Percentiles rank a stretch among this genome's conserved stretches.
Evolutionary conservation across 2,329 filamentous ascomycete species (phyloP).

Genomic region (Fulvia fulva): DNA sequence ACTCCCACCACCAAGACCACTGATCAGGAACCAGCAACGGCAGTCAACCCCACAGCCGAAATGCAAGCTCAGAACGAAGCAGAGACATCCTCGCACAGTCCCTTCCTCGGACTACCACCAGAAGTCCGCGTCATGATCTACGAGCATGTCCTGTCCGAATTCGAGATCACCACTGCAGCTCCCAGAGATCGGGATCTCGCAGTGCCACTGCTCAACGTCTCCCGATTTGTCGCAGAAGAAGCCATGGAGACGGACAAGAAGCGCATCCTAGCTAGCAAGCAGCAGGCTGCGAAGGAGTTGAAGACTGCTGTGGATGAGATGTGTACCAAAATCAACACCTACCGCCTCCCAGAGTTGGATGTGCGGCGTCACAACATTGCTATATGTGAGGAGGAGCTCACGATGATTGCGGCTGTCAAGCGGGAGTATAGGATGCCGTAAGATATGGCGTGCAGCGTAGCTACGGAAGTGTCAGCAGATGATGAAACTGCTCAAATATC

Average conservation of each 20-base stretch:
- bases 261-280: neutral
- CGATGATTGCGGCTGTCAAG: too few species aligned
- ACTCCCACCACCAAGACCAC: too few species aligned
- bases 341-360: too few species aligned
- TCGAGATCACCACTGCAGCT: neutral
- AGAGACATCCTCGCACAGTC: neutral
- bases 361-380: too few species aligned
- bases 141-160: neutral
- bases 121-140: slow-evolving; percentile 8
- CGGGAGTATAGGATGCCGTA: too few species aligned
- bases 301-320: neutral
- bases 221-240: neutral
- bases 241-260: neutral
- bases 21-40: too few species aligned
- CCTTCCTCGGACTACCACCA: slow-evolving; percentile 4
- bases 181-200: neutral
- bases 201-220: neutral
- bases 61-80: neutral
- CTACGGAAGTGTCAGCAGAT: too few species aligned
- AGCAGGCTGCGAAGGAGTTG: neutral
- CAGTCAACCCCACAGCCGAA: neutral
- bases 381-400: neutral
- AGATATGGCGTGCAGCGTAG: too few species aligned
- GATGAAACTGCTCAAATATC: too few species aligned
- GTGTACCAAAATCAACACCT: neutral